These are phyloP conservation scores for Punica granatum DNA, from an alignment of 345 rosid genomes.

Conservation along the genomic window DNA sequence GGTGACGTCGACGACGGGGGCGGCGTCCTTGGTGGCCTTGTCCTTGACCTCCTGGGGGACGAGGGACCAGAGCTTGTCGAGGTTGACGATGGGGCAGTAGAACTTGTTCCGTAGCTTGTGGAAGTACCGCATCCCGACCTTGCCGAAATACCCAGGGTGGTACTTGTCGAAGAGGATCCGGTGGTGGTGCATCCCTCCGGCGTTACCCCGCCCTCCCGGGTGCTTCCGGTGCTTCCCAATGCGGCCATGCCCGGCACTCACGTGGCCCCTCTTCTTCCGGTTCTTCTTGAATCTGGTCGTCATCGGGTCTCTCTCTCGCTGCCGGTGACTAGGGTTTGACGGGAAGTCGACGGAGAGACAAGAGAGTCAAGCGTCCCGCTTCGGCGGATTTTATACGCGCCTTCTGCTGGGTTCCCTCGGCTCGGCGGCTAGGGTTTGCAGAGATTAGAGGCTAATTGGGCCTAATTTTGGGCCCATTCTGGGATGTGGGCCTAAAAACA, in stretches of 20 bases:
- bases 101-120: constrained; percentile 81
- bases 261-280: constrained; percentile 89
- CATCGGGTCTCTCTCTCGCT: constrained; percentile 17
- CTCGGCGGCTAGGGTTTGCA: constrained; percentile 2
- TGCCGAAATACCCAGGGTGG: constrained; percentile 82
- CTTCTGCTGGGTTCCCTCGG: not conserved
- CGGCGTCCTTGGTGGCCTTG: constrained; percentile 54
- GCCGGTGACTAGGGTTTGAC: not conserved
- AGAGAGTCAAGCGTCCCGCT: not conserved
- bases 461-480: not conserved
- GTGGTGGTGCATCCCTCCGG: constrained; percentile 93
- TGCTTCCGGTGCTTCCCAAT: constrained; percentile 82
- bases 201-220: constrained; percentile 87
- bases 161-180: constrained; percentile 87
- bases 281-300: constrained; percentile 72
- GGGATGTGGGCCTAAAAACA: not conserved
- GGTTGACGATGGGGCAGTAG: constrained; percentile 69
- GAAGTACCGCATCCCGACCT: constrained; percentile 89
- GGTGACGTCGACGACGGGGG: constrained; percentile 60
- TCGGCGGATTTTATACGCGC: not conserved
- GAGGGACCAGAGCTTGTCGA: constrained; percentile 76
- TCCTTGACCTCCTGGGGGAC: constrained; percentile 57
- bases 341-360: not conserved
- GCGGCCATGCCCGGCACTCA: constrained; percentile 82
- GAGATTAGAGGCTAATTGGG: not conserved